A percentile compares a stretch with the other conserved stretches of the same genome.
Evolutionary conservation across 179 eudicot species (phyloP).

Genomic region (Camellia oleifera): DNA sequence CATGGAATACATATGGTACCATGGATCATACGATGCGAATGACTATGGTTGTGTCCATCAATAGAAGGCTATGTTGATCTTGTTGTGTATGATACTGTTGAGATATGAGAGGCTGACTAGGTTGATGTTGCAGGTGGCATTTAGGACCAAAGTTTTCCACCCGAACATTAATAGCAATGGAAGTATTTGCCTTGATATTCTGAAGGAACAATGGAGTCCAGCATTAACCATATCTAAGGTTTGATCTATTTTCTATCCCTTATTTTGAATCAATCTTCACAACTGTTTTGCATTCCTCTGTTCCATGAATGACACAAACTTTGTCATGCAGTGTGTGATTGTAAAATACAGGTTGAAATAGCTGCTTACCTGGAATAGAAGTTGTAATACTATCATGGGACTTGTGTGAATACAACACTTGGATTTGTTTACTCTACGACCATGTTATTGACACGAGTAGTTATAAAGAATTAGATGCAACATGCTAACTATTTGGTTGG

Average conservation of each 20-base stretch:
- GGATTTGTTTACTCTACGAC: too few species aligned
- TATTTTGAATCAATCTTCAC: background rate
- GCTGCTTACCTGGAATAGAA: background rate
- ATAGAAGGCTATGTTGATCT: background rate
- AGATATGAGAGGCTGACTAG: background rate
- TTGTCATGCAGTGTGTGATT: background rate
- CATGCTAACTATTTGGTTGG: background rate
- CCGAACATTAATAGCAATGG: constrained; percentile 46
- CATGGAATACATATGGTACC: background rate
- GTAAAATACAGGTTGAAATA: background rate
- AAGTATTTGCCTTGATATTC: constrained; percentile 44
- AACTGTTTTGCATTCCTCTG: background rate
- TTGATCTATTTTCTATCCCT: background rate
- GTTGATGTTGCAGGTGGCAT: constrained; percentile 33
- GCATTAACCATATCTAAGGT: constrained; percentile 50
- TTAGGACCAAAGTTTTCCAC: constrained; percentile 42
- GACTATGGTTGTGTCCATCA: background rate
- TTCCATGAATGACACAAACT: background rate
- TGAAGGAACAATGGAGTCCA: constrained; percentile 50
- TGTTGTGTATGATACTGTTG: background rate
- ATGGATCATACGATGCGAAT: background rate
- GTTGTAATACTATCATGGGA: background rate
- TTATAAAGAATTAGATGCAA: background rate
- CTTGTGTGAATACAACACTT: background rate
- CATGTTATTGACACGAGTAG: background rate